Evolutionary conservation across 768 basidiomycete genomes (phyloP), one percentile per base, ranked within the genome.

Genomic region (Punctularia strigosozonata): DNA sequence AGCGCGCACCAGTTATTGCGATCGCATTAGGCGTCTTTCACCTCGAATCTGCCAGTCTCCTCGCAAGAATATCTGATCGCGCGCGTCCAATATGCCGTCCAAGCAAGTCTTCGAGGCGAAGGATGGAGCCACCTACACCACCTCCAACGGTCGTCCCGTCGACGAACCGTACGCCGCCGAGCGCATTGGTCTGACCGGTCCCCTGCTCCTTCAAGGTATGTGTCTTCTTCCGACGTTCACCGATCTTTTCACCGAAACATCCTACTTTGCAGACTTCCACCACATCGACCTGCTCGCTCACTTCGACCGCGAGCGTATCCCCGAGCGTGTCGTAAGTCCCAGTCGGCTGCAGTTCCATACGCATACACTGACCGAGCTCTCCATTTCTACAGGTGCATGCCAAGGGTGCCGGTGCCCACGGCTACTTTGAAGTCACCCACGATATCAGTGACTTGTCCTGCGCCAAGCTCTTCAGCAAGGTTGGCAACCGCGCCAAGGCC

Each of bases 231-330:
- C 15, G 21, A 14, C 17, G 10, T 30, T 26, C n/a, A 25, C 31
- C 15, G 18, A 13, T 43, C 17, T 40, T 38, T 37, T 36, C 31
- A 19, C 33, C n/a, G 21, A 43, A 58, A 30, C 54, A 46, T 40
- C 43, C 40, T 44, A 13, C 30, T 22, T n/a, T 36, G 21, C 40
- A 84, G 86, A 90, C 57, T 89, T 88, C 66, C 80, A 87, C 59
- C 77, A 85, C 60, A 80, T 92, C 53, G 88, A 90, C 62, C 66
- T 83, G 36, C 76, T 98, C 45, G 80, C 87, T 13, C 91, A 94
- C 66, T 91, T 92, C 51, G 86, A 88, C 58, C 80, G 87, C 43
- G 91, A 95, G 61, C 83, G 94, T 56, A 94, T 98, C 52, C 94
- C 92, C 13, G 89, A 94, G 69, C 87, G 89, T 59, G 81, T 87